phyloP scores from a whole-genome alignment of 192 early-diverging fungal species.

The Podila verticillata region DNA sequence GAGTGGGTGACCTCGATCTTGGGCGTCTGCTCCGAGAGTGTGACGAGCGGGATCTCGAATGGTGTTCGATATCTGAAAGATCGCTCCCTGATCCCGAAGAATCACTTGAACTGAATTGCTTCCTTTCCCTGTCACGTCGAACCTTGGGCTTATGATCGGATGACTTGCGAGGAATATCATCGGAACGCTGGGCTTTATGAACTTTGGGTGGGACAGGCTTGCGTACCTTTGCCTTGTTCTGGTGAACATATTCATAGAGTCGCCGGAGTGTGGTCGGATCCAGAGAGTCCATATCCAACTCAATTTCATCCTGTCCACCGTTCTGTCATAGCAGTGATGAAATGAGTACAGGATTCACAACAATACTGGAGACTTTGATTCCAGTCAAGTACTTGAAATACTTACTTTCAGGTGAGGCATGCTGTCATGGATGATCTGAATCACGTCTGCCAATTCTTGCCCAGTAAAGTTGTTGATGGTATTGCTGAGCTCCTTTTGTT shows the following conservation, averaged over 20 bases:
- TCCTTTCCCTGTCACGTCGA: not conserved
- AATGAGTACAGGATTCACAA: not conserved
- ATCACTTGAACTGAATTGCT: not conserved
- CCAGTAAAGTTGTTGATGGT: constrained; percentile 73
- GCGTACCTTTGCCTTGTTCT: constrained; percentile 58
- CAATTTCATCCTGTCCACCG: constrained; percentile 86
- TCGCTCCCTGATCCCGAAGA: not conserved
- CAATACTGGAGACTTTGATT: no score
- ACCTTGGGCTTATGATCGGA: not conserved
- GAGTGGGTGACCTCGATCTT: not conserved
- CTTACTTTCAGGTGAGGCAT: constrained; percentile 65
- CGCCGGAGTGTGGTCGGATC: constrained; percentile 83
- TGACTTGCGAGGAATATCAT: not conserved
- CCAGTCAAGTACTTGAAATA: not conserved
- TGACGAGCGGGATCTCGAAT: not conserved
- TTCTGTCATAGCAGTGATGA: constrained; percentile 21
- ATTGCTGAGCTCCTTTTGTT: constrained; percentile 88
- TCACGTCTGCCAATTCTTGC: constrained; percentile 74
- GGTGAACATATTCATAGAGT: constrained; percentile 88
- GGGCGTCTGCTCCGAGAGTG: not conserved
- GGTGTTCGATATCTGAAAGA: not conserved
- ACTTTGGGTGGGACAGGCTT: constrained; percentile 60
- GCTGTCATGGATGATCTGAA: constrained; percentile 77
- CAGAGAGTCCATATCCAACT: constrained; percentile 94
- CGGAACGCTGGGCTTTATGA: constrained; percentile 38